Conservation (phyloP, 306 rosid genomes). For the Leucaena leucocephala region DNA sequence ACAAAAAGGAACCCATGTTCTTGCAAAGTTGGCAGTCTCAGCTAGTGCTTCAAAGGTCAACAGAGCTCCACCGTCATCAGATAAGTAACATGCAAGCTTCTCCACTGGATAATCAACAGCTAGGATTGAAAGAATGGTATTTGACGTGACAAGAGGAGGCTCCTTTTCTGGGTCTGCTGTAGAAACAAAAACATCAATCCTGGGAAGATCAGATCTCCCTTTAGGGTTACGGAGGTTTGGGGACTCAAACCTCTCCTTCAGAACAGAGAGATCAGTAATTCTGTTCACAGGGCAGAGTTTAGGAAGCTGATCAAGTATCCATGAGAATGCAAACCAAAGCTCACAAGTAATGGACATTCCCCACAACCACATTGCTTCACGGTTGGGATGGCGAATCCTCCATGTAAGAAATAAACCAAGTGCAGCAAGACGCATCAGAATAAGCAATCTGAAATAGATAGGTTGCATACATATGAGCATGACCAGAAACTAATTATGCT, state of each 20-base stretch:
- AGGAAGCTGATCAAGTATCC: slow-evolving; percentile 87
- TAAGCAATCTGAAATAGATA: slow-evolving; percentile 57
- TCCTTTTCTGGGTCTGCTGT: slow-evolving; percentile 91
- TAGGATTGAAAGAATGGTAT: slow-evolving; percentile 83
- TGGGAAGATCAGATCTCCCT: slow-evolving; percentile 83
- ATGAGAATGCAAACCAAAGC: slow-evolving; percentile 84
- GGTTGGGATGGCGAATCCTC: slow-evolving; percentile 81
- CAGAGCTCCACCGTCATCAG: slow-evolving; percentile 89
- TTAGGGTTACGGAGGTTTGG: slow-evolving; percentile 79
- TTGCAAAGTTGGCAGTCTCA: slow-evolving; percentile 80
- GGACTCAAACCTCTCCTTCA: slow-evolving; percentile 73
- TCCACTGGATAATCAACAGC: slow-evolving; percentile 86
- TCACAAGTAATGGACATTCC: slow-evolving; percentile 83
- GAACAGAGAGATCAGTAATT: slow-evolving; percentile 73
- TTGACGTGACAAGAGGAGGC: slow-evolving; percentile 87
- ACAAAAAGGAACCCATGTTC: slow-evolving; percentile 85
- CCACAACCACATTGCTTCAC: slow-evolving; percentile 88
- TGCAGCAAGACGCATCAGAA: slow-evolving; percentile 65
- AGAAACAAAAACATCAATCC: slow-evolving; percentile 86
- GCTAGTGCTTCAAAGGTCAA: slow-evolving; percentile 87
- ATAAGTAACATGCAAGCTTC: slow-evolving; percentile 80
- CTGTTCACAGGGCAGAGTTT: slow-evolving; percentile 86
- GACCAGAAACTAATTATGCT: background rate
- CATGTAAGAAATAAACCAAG: slow-evolving; percentile 77
- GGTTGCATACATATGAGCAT: background rate